Evolutionary conservation across 495 filamentous ascomycete species (phyloP).

Genomic region (Penicillium odoratum): DNA sequence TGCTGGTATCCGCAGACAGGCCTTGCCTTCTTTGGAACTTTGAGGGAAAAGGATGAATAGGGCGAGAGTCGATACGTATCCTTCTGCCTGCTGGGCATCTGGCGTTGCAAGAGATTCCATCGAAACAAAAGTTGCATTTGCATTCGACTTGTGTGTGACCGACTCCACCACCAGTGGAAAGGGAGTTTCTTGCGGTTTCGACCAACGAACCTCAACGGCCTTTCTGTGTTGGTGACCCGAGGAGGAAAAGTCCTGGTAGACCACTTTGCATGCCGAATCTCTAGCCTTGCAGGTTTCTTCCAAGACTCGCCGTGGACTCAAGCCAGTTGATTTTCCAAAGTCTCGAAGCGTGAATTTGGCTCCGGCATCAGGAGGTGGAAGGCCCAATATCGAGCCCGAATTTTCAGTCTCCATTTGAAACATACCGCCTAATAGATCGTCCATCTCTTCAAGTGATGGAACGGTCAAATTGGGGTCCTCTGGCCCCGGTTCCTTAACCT

Average conservation of each 20-base stretch:
- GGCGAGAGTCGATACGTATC: slow-evolving; percentile 77
- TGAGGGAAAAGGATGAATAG: slow-evolving; percentile 77
- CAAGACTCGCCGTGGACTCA: slow-evolving; percentile 69
- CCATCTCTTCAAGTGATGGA: slow-evolving; percentile 52
- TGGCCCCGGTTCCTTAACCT: slow-evolving; percentile 46
- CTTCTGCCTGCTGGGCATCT: slow-evolving; percentile 77
- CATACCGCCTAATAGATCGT: slow-evolving; percentile 66
- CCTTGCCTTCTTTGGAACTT: slow-evolving; percentile 81
- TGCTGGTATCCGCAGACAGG: slow-evolving; percentile 71
- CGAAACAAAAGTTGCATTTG: slow-evolving; percentile 55
- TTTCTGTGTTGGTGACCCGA: slow-evolving; percentile 73
- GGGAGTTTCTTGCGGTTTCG: slow-evolving; percentile 66
- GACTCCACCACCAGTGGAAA: slow-evolving; percentile 37
- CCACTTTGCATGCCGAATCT: slow-evolving; percentile 65
- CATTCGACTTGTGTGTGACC: slow-evolving; percentile 43
- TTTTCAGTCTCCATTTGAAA: slow-evolving; percentile 54
- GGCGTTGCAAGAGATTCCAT: slow-evolving; percentile 79
- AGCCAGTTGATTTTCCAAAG: slow-evolving; percentile 77
- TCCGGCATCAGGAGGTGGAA: slow-evolving; percentile 18
- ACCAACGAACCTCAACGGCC: slow-evolving; percentile 74
- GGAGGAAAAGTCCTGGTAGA: slow-evolving; percentile 66
- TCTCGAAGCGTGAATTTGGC: slow-evolving; percentile 61
- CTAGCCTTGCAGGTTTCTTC: slow-evolving; percentile 87
- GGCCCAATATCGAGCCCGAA: slow-evolving; percentile 22
- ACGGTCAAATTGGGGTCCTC: slow-evolving; percentile 33